These are phyloP conservation scores for Mesembryanthemum crystallinum DNA, from an alignment of 148 eudicot species.

Conservation along the genomic window DNA sequence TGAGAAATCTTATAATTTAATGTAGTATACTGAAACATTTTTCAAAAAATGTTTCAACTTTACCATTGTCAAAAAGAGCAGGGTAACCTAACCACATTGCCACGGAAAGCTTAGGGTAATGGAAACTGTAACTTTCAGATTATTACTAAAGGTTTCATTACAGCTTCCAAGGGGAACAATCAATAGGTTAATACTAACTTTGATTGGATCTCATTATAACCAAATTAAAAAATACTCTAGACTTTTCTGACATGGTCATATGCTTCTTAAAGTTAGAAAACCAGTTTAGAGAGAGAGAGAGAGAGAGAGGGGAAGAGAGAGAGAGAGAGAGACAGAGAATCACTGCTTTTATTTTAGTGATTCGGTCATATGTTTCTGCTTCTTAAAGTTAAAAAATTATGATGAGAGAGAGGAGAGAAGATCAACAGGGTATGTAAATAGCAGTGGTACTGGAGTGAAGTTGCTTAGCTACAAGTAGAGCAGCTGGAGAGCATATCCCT, in stretches of 20 bases:
- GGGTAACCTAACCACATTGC: conserved; percentile 1
- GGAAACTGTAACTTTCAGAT: conserved; percentile 14
- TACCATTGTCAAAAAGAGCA: background rate
- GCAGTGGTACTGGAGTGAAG: conserved; percentile 17
- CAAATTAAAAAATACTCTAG: conserved; percentile 31
- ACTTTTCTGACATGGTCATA: conserved; percentile 49
- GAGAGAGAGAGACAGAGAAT: conserved; percentile 31
- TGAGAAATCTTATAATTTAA: too few species aligned
- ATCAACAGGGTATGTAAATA: conserved; percentile 13
- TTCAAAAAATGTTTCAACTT: background rate
- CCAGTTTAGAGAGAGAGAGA: background rate
- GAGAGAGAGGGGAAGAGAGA: background rate
- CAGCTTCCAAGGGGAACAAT: conserved; percentile 33
- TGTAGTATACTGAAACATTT: too few species aligned
- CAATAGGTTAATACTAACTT: conserved; percentile 28
- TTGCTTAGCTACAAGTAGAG: conserved; percentile 22
- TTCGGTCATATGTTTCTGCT: conserved; percentile 47
- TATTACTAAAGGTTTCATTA: conserved; percentile 2
- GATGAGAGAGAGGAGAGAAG: conserved; percentile 25
- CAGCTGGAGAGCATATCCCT: conserved; percentile 31
- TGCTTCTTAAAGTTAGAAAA: conserved; percentile 44
- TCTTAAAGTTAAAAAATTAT: conserved; percentile 38
- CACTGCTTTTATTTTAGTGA: conserved; percentile 43
- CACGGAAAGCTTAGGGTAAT: background rate
- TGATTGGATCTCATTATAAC: conserved; percentile 45